phyloP scores from a whole-genome alignment of 2,329 filamentous ascomycete genomes.

The Alternaria sp. region DNA sequence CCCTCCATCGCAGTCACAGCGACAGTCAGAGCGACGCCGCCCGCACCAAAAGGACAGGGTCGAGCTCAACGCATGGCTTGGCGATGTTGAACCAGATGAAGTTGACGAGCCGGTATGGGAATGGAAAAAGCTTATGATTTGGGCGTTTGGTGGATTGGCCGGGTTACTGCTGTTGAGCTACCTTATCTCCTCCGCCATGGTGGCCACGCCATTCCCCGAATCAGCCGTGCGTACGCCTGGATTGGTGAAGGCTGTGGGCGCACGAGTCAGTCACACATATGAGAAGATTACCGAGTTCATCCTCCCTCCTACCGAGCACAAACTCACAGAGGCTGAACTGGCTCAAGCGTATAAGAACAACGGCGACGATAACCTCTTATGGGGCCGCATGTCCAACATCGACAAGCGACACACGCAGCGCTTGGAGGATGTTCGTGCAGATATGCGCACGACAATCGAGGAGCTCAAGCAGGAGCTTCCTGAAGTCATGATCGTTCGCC shows the following conservation, averaged over 20 bases:
- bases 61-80: constrained; percentile 26
- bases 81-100: constrained; percentile 16
- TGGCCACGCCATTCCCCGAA: constrained; percentile 3
- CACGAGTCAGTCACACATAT: constrained; percentile 23
- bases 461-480: constrained; percentile 54
- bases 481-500: constrained; percentile 62
- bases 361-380: constrained; percentile 21
- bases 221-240: constrained; percentile 12
- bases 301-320: constrained; percentile 15
- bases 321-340: neutral
- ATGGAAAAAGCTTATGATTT: constrained; percentile 15
- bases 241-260: constrained; percentile 16
- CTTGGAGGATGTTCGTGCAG: constrained; percentile 20
- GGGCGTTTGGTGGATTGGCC: constrained; percentile 16
- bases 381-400: constrained; percentile 25
- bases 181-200: constrained; percentile 2
- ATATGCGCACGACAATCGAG: constrained; percentile 22
- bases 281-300: constrained; percentile 23
- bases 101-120: constrained; percentile 23
- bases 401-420: constrained; percentile 14
- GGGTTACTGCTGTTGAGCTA: constrained; percentile 1
- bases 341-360: constrained; percentile 5
- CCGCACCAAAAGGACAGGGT: constrained; percentile 13
- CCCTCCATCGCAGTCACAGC: constrained; percentile 8
- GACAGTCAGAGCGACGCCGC: constrained; percentile 3